phyloP scores from a whole-genome alignment of 306 rosid species.

The Luffa acutangula region DNA sequence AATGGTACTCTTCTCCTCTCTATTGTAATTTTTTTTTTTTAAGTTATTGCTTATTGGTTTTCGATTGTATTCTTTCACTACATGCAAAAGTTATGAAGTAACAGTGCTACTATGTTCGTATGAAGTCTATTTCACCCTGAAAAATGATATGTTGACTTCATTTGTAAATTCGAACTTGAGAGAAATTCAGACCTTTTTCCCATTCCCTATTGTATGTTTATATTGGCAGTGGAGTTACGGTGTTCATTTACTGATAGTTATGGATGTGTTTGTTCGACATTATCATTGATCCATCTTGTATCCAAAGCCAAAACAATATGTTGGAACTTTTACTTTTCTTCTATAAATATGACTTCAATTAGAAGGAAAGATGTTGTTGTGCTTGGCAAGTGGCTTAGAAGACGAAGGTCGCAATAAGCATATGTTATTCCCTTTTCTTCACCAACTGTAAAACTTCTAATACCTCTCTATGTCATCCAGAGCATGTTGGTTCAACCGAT shows the following conservation, averaged over 20 bases:
- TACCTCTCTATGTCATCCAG: slow-evolving; percentile 22
- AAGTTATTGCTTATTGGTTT: not conserved
- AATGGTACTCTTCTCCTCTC: slow-evolving; percentile 42
- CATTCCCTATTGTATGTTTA: not conserved
- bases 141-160: not conserved
- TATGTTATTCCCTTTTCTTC: not conserved
- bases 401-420: not conserved
- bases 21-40: not conserved
- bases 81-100: not conserved
- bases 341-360: not conserved
- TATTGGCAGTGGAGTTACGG: not conserved
- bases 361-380: not conserved
- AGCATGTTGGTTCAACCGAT: slow-evolving; percentile 47
- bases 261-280: not conserved
- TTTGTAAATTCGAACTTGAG: not conserved
- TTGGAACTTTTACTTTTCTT: not conserved
- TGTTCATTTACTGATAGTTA: not conserved
- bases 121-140: not conserved
- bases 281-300: not conserved
- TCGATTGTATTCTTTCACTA: not conserved
- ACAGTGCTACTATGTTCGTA: not conserved
- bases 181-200: not conserved
- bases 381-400: not conserved
- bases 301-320: not conserved
- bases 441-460: not conserved